phyloP scores from a whole-genome alignment of 148 eudicot species.

The Bassia scoparia region DNA sequence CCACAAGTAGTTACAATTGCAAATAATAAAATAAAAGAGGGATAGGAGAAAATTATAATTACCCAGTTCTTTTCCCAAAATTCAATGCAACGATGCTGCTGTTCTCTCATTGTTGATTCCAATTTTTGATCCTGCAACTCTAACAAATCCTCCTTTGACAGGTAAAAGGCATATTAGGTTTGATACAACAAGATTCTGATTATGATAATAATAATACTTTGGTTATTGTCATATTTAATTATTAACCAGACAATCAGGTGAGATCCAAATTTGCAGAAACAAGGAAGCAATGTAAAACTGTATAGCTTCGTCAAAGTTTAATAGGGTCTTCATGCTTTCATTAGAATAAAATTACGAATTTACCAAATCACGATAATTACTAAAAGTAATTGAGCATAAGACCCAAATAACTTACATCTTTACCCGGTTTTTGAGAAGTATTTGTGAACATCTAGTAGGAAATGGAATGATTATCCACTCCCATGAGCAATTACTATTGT shows the following conservation, averaged over 20 bases:
- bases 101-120: slow-evolving; percentile 58
- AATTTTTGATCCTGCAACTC: slow-evolving; percentile 82
- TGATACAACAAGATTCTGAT: not conserved
- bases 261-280: not conserved
- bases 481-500: not conserved
- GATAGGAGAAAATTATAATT: slow-evolving; percentile 20
- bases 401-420: too few species aligned
- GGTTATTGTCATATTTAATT: not conserved
- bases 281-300: not conserved
- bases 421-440: not conserved
- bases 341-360: too few species aligned
- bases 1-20: not conserved
- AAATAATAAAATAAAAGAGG: slow-evolving; percentile 12
- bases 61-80: slow-evolving; percentile 99
- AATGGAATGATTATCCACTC: not conserved
- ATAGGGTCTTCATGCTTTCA: not conserved
- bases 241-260: not conserved
- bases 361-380: not conserved
- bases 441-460: not conserved
- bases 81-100: slow-evolving; percentile 68
- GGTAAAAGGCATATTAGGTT: slow-evolving; percentile 12
- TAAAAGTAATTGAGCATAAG: not conserved
- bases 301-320: not conserved
- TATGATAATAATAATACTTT: not conserved
- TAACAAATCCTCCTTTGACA: slow-evolving; percentile 73